phyloP scores from a whole-genome alignment of 306 rosid genomes.

The Gillenia trifoliata region DNA sequence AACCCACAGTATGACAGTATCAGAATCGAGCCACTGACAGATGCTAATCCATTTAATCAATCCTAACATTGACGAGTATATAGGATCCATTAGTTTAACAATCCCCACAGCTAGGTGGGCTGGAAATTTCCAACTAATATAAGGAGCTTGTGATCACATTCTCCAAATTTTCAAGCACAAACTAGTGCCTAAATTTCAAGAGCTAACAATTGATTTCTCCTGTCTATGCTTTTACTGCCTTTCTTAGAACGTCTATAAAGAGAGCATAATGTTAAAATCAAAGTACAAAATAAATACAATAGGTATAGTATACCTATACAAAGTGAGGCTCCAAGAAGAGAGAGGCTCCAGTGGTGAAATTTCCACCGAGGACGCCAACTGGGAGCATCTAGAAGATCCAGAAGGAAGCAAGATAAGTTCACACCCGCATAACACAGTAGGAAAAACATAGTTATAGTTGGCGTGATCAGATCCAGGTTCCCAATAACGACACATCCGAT shows the following conservation, averaged over 20 bases:
- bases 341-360: constrained; percentile 98
- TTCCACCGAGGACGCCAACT: constrained; percentile 99
- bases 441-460: constrained; percentile 96
- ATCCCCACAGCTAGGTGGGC: not conserved
- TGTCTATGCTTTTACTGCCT: not conserved
- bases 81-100: not conserved
- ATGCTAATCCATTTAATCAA: not conserved
- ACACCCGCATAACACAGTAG: constrained; percentile 95
- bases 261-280: constrained; percentile 5
- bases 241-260: not conserved
- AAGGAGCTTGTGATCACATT: not conserved
- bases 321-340: constrained; percentile 91
- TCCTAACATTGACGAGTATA: not conserved
- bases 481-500: constrained; percentile 90
- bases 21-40: not conserved
- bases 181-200: not conserved
- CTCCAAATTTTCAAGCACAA: not conserved
- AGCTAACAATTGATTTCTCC: not conserved
- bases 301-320: constrained; percentile 63
- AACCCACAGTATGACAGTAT: not conserved
- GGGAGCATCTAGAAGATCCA: constrained; percentile 98
- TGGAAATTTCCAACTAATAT: not conserved
- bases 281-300: constrained; percentile 1
- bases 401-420: constrained; percentile 99
- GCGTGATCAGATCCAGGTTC: constrained; percentile 99